Conservation (phyloP, 768 basidiomycete genomes). For the Mycena kentingensis region DNA sequence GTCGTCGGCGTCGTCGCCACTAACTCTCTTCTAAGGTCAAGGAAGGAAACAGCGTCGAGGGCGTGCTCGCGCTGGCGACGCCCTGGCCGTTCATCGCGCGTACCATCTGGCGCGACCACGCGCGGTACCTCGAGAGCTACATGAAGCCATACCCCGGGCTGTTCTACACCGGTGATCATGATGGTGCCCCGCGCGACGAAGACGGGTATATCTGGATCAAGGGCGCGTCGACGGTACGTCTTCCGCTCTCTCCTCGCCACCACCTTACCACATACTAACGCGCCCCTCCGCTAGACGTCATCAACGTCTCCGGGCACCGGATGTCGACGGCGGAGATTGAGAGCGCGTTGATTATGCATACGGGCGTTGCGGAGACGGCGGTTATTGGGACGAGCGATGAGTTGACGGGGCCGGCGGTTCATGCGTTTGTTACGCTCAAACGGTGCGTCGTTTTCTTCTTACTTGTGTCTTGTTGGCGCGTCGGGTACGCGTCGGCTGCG, state of each 20-base stretch:
- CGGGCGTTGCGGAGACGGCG: conserved; percentile 92
- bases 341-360: conserved; percentile 91
- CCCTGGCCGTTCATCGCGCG: conserved; percentile 98
- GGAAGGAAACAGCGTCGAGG: conserved; percentile 83
- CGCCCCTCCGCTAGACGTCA: conserved; percentile 67
- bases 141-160: conserved; percentile 82
- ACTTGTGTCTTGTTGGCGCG: background rate
- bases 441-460: conserved; percentile 57
- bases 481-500: too few relatives aligned
- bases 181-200: conserved; percentile 91
- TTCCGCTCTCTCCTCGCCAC: conserved; percentile 8
- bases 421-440: conserved; percentile 91
- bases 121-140: conserved; percentile 63
- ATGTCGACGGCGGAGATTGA: conserved; percentile 98
- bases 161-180: conserved; percentile 99
- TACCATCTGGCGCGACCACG: conserved; percentile 90
- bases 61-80: conserved; percentile 80
- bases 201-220: conserved; percentile 99
- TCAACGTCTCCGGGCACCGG: conserved; percentile 97
- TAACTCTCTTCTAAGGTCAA: conserved; percentile 39
- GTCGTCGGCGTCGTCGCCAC: background rate
- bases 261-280: background rate
- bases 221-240: conserved; percentile 86
- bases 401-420: conserved; percentile 91
- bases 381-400: conserved; percentile 88